Evolutionary conservation across 139 green algal species (phyloP).

Genomic region (Pycnococcus provasolii): DNA sequence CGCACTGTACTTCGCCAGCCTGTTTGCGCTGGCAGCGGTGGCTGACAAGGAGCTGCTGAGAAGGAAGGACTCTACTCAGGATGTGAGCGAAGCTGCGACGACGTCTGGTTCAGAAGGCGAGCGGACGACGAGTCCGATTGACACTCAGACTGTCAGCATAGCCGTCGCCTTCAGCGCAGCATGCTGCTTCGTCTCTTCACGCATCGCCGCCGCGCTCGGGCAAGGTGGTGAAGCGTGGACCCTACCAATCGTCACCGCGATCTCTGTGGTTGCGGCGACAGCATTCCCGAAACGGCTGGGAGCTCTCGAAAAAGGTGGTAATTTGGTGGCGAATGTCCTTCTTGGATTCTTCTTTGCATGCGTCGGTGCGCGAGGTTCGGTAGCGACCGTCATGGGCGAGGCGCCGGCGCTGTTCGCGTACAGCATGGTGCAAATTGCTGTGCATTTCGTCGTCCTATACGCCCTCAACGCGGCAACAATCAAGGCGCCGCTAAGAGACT

Average conservation of each 20-base stretch:
- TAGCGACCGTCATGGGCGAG: conserved; percentile 56
- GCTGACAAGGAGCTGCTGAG: background rate
- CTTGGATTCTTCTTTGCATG: conserved; percentile 76
- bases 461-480: conserved; percentile 44
- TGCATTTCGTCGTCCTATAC: conserved; percentile 22
- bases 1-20: conserved; percentile 65
- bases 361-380: conserved; percentile 64
- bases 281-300: background rate
- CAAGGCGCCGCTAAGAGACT: conserved; percentile 46
- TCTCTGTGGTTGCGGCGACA: conserved; percentile 1
- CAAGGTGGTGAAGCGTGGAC: background rate
- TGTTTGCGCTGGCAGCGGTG: conserved; percentile 26
- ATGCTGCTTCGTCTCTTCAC: background rate
- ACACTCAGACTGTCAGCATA: too few species aligned
- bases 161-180: background rate
- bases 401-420: conserved; percentile 77
- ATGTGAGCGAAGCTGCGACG: conserved; percentile 8
- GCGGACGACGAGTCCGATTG: background rate
- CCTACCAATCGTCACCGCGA: conserved; percentile 11
- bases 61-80: background rate
- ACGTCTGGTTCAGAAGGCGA: conserved; percentile 3
- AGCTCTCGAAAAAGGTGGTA: background rate
- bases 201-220: background rate
- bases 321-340: conserved; percentile 3
- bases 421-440: conserved; percentile 44